Evolutionary conservation across 176 grass and related monocot genomes (phyloP).

Genomic region (Aegilops longissima): DNA sequence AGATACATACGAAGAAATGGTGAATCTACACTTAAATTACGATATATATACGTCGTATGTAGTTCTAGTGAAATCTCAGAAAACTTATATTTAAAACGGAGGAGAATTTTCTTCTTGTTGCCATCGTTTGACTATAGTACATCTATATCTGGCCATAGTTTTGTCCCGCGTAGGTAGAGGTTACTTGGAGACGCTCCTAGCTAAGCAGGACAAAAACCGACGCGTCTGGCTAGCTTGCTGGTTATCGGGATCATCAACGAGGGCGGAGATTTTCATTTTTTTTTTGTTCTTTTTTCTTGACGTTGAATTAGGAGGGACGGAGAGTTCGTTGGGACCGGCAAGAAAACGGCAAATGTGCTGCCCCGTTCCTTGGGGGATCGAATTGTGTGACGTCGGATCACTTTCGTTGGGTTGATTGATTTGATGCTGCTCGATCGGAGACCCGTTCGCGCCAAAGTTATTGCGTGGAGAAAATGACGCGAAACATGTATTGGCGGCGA

Average conservation of each 20-base stretch:
- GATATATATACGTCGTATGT: no score
- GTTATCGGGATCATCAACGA: neutral
- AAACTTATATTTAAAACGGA: no score
- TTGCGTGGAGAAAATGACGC: no score
- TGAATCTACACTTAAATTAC: no score
- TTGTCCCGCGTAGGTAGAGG: neutral
- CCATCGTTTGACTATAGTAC: neutral
- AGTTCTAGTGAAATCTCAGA: no score
- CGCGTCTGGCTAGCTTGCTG: neutral
- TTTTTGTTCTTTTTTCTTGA: neutral
- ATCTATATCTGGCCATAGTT: neutral
- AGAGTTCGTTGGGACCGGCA: neutral
- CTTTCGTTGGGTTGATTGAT: no score
- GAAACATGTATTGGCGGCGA: no score
- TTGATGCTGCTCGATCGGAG: no score
- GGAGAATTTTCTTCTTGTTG: no score
- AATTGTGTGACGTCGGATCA: no score
- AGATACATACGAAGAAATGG: no score
- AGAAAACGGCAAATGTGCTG: neutral
- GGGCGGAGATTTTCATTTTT: neutral
- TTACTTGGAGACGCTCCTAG: neutral
- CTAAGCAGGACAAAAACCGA: neutral
- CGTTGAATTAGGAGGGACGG: neutral
- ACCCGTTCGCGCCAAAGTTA: no score
- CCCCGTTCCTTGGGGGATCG: neutral